These are phyloP conservation scores for Glonium stellatum DNA, from an alignment of 495 filamentous ascomycete genomes.

Conservation along the genomic window DNA sequence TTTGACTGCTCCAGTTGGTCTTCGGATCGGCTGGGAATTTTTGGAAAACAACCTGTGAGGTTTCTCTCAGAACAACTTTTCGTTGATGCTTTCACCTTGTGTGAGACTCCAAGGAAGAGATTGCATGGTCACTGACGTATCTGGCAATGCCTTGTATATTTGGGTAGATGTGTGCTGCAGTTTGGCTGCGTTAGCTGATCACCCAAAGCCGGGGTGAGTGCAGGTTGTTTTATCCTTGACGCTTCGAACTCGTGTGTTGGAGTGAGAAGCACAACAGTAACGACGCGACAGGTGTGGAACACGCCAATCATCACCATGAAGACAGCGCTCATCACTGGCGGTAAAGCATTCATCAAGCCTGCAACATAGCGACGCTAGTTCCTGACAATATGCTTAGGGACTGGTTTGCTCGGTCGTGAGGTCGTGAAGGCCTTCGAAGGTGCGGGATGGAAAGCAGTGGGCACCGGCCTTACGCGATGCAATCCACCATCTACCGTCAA, in stretches of 20 bases:
- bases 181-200: neutral
- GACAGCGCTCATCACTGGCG: slow-evolving; percentile 75
- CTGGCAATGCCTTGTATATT: neutral
- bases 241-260: too few species aligned
- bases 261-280: neutral
- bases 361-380: neutral
- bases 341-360: slow-evolving; percentile 39
- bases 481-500: slow-evolving; percentile 67
- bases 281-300: neutral
- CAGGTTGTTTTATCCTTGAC: too few species aligned
- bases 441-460: slow-evolving; percentile 66
- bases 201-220: too few species aligned
- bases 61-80: slow-evolving; percentile 17
- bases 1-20: slow-evolving; percentile 1
- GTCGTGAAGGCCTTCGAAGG: slow-evolving; percentile 66
- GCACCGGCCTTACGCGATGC: slow-evolving; percentile 71
- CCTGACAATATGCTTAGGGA: slow-evolving; percentile 13
- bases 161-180: neutral
- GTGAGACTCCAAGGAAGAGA: slow-evolving; percentile 17
- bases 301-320: slow-evolving; percentile 39
- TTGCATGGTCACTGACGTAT: neutral
- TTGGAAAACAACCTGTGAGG: slow-evolving; percentile 20
- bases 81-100: slow-evolving; percentile 17
- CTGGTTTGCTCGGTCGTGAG: slow-evolving; percentile 73
- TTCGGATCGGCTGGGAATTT: slow-evolving; percentile 23